phyloP scores from a whole-genome alignment of 768 basidiomycete species.

The Tulasnella sp. region DNA sequence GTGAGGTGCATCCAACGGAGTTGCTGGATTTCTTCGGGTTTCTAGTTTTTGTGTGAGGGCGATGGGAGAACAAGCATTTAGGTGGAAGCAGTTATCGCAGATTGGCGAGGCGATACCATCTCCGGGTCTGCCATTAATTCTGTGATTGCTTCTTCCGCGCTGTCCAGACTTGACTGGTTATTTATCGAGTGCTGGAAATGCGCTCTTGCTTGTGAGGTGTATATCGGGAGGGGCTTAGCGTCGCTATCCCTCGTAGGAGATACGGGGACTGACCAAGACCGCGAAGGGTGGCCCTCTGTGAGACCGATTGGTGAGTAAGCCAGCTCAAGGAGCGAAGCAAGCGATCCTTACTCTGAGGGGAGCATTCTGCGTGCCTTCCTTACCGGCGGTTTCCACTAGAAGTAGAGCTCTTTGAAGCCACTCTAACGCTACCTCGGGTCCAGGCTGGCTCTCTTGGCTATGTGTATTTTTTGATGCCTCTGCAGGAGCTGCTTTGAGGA shows the following conservation, averaged over 20 bases:
- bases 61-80: neutral
- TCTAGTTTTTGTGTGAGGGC: neutral
- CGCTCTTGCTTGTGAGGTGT: conserved; percentile 62
- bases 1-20: conserved; percentile 87
- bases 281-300: conserved; percentile 69
- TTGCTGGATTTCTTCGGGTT: conserved; percentile 68
- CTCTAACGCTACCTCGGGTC: conserved; percentile 50
- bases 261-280: conserved; percentile 60
- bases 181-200: conserved; percentile 75
- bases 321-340: neutral
- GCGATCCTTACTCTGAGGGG: conserved; percentile 64
- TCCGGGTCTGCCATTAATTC: conserved; percentile 71
- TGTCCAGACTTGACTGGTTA: conserved; percentile 59
- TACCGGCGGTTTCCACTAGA: conserved; percentile 68
- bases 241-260: neutral
- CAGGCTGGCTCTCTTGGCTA: conserved; percentile 43
- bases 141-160: conserved; percentile 76
- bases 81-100: neutral
- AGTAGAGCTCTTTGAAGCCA: conserved; percentile 84
- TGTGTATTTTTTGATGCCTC: conserved; percentile 41
- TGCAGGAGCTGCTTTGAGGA: conserved; percentile 46
- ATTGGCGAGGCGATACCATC: conserved; percentile 33
- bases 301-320: neutral
- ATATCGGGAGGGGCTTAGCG: conserved; percentile 35
- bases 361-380: conserved; percentile 53